Evolutionary conservation across 495 filamentous ascomycete genomes (phyloP).

Genomic region (Geopyxis carbonaria): DNA sequence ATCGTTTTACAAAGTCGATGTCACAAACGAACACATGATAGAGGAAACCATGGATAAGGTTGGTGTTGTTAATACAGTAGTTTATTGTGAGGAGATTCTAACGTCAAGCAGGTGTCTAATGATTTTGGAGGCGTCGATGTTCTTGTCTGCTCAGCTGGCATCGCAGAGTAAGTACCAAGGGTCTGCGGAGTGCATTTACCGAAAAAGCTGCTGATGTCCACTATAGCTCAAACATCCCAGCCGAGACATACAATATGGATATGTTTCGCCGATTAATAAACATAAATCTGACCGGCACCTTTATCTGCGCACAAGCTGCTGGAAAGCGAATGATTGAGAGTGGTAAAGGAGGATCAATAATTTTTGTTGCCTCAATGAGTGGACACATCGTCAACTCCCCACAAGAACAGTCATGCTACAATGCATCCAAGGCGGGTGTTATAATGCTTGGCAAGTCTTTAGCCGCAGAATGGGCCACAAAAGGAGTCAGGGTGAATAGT

Average conservation of each 20-base stretch:
- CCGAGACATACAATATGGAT: constrained; percentile 35
- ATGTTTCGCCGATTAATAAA: constrained; percentile 58
- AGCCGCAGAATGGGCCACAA: constrained; percentile 63
- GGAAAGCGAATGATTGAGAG: constrained; percentile 48
- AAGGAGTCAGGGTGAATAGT: constrained; percentile 58
- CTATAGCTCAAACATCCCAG: constrained; percentile 42
- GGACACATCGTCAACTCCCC: constrained; percentile 65
- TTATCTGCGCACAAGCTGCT: constrained; percentile 48
- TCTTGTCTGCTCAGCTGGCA: constrained; percentile 68
- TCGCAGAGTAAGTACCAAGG: constrained; percentile 57
- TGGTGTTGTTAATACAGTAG: not conserved
- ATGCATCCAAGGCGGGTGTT: constrained; percentile 63
- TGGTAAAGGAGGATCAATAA: constrained; percentile 44
- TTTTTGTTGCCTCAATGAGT: constrained; percentile 63
- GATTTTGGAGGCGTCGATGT: constrained; percentile 52
- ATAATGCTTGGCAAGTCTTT: constrained; percentile 60
- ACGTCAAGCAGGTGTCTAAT: constrained; percentile 25
- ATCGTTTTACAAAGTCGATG: constrained; percentile 61
- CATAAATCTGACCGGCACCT: constrained; percentile 60
- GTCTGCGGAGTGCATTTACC: not conserved
- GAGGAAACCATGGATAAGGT: constrained; percentile 38
- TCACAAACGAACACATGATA: constrained; percentile 48
- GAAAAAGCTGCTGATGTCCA: not conserved
- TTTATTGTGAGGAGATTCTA: not conserved
- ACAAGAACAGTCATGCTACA: constrained; percentile 63